Evolutionary conservation across 2,329 filamentous ascomycete genomes (phyloP).

Genomic region (Rutstroemia sydowiana): DNA sequence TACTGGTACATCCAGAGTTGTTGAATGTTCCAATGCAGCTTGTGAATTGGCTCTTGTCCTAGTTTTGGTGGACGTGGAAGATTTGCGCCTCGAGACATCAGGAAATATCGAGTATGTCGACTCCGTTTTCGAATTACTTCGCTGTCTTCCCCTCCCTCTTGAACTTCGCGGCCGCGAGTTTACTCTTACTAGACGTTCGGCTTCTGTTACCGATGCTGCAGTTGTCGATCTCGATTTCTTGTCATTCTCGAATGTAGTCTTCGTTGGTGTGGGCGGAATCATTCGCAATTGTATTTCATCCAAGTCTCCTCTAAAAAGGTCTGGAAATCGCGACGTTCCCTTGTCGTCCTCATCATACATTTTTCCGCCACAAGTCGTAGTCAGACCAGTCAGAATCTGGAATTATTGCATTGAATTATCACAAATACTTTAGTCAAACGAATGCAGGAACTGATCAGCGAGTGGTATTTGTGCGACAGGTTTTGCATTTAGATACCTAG

Average conservation of each 20-base stretch:
- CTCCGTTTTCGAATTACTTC: neutral
- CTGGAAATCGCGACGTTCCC: neutral
- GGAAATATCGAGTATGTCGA: conserved; percentile 6
- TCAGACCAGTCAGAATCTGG: neutral
- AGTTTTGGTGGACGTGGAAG: conserved; percentile 1
- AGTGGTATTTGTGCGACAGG: neutral
- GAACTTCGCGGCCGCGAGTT: neutral
- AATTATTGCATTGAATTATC: no score
- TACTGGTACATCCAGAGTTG: neutral
- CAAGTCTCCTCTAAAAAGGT: neutral
- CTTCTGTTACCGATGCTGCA: neutral
- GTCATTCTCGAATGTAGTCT: conserved; percentile 1
- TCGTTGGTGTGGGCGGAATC: conserved; percentile 5
- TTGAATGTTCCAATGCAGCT: conserved; percentile 1
- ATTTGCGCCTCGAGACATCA: neutral
- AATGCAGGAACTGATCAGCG: neutral
- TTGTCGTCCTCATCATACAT: neutral
- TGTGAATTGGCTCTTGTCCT: neutral
- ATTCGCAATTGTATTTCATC: conserved; percentile 2
- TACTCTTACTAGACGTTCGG: neutral
- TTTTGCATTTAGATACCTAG: neutral
- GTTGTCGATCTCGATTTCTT: neutral
- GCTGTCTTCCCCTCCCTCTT: neutral
- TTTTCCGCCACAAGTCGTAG: neutral
- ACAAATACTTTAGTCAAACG: no score